Evolutionary conservation across 768 basidiomycete species (phyloP).

Genomic region (Phallus indusiatus): DNA sequence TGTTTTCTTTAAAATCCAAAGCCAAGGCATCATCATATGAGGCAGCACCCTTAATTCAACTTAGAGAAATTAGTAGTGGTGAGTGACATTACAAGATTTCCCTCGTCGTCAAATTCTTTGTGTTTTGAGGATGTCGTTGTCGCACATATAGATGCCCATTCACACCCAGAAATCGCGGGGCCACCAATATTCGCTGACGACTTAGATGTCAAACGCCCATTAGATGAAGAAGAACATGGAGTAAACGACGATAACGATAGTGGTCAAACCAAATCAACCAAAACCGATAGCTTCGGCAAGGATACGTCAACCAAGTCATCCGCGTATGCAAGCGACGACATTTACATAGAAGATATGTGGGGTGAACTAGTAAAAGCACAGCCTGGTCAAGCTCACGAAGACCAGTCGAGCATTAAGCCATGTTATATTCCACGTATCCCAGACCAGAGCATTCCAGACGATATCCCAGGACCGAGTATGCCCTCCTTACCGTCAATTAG

Average conservation of each 20-base stretch:
- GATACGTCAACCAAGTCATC: slow-evolving; percentile 4
- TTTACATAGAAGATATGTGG: slow-evolving; percentile 7
- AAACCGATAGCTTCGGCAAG: slow-evolving; percentile 1
- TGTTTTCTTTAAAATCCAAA: neutral
- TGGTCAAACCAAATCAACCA: neutral
- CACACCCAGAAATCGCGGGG: neutral
- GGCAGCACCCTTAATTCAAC: neutral
- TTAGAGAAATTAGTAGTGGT: slow-evolving; percentile 2
- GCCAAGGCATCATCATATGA: neutral
- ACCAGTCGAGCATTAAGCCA: neutral
- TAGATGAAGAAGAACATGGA: neutral
- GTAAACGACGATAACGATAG: neutral
- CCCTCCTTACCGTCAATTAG: neutral
- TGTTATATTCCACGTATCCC: neutral
- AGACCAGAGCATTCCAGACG: neutral
- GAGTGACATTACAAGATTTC: neutral
- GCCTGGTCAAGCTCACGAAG: neutral
- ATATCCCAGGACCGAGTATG: neutral
- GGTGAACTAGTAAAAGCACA: slow-evolving; percentile 5
- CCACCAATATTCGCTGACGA: neutral
- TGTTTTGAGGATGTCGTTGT: neutral
- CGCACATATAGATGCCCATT: neutral
- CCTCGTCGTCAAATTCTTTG: neutral
- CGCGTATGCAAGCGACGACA: slow-evolving; percentile 6
- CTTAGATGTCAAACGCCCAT: neutral